These are phyloP conservation scores for Penicillium simplicissimum DNA, from an alignment of 495 filamentous ascomycete species.

Conservation along the genomic window DNA sequence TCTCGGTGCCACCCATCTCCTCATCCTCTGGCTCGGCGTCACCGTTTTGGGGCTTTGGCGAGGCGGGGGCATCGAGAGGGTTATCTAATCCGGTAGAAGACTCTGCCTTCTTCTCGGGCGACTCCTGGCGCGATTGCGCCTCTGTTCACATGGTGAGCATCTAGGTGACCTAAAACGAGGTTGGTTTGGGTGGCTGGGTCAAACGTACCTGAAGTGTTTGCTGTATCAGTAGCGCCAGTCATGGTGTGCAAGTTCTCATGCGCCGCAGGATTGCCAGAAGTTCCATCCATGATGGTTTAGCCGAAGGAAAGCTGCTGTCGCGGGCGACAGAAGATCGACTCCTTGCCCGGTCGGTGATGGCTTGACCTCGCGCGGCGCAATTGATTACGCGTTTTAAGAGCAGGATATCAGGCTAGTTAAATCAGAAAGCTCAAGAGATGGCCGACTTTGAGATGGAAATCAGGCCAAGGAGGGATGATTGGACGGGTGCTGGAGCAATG, in stretches of 20 bases:
- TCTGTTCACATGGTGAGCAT: conserved; percentile 25
- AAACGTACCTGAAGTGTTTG: conserved; percentile 37
- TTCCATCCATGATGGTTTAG: conserved; percentile 44
- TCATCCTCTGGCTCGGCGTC: conserved; percentile 71
- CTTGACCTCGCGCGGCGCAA: conserved; percentile 21
- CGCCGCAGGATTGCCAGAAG: conserved; percentile 27
- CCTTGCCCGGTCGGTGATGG: conserved; percentile 28
- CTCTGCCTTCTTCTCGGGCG: conserved; percentile 29
- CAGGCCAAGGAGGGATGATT: conserved; percentile 24
- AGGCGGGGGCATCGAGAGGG: conserved; percentile 81
- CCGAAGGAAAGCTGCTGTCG: conserved; percentile 33
- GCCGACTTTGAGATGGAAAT: conserved; percentile 24
- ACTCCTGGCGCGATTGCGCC: conserved; percentile 39
- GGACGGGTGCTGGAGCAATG: conserved; percentile 25
- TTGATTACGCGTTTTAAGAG: conserved; percentile 7
- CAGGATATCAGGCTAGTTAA: background rate
- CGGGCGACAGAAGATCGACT: conserved; percentile 38
- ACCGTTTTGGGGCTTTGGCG: conserved; percentile 65
- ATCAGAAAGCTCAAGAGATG: background rate
- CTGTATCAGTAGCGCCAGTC: conserved; percentile 29
- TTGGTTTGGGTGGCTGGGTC: conserved; percentile 1
- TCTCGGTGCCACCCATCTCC: conserved; percentile 77
- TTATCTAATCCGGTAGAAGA: conserved; percentile 61
- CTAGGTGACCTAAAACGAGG: conserved; percentile 9
- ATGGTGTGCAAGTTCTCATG: conserved; percentile 34